These are phyloP conservation scores for Cercospora sp. DNA, from an alignment of 2,329 filamentous ascomycete genomes.

Conservation along the genomic window DNA sequence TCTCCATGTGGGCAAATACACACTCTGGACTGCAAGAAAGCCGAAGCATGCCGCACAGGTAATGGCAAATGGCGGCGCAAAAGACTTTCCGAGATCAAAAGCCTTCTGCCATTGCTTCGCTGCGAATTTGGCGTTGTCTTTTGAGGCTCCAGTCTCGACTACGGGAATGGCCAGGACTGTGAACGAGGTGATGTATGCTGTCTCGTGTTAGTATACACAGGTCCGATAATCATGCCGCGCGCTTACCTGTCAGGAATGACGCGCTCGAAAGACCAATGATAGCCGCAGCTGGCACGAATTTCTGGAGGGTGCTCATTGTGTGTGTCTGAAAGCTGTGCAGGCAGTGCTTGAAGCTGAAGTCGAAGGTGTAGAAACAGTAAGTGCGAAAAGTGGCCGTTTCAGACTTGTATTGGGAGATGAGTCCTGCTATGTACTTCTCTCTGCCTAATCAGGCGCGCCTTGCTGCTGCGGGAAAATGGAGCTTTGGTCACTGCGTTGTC, in stretches of 20 bases:
- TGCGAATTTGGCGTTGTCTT: slow-evolving; percentile 20
- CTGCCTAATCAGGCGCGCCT: not conserved
- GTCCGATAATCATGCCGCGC: not conserved
- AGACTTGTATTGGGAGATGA: not conserved
- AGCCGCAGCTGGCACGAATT: slow-evolving; percentile 21
- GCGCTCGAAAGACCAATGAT: slow-evolving; percentile 25
- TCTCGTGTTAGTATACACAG: not conserved
- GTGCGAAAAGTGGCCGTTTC: not conserved
- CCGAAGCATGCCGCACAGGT: slow-evolving; percentile 22
- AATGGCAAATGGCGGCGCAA: slow-evolving; percentile 27
- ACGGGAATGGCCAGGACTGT: slow-evolving; percentile 27
- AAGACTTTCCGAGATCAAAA: slow-evolving; percentile 27
- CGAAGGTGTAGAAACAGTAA: not conserved
- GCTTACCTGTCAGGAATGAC: slow-evolving; percentile 22
- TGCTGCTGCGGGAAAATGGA: not conserved
- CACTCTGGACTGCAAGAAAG: slow-evolving; percentile 28
- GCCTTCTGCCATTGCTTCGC: slow-evolving; percentile 31
- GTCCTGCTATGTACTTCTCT: slow-evolving; percentile 8
- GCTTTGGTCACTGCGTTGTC: slow-evolving; percentile 6
- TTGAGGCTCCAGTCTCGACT: slow-evolving; percentile 23
- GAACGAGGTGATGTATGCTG: slow-evolving; percentile 27
- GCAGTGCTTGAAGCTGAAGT: not conserved
- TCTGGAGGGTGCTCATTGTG: slow-evolving; percentile 20
- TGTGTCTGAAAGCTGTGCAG: not conserved
- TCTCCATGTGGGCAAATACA: not conserved